A percentile compares a stretch with the other conserved stretches of the same genome.
phyloP scores from a whole-genome alignment of 2,329 filamentous ascomycete species.

The Diplodia intermedia region DNA sequence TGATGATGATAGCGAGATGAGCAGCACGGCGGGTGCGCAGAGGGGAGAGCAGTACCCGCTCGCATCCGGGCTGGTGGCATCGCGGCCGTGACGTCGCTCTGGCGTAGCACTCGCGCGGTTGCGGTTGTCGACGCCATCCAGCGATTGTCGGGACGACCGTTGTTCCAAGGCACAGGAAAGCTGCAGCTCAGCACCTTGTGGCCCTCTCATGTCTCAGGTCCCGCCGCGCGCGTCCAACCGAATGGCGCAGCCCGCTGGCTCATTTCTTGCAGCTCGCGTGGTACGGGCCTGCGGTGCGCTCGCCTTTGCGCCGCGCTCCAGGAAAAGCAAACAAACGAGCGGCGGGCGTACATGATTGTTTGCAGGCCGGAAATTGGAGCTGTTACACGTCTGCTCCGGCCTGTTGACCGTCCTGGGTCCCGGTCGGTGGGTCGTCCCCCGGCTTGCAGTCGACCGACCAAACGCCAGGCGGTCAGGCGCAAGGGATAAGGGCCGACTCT shows the following conservation, averaged over 20 bases:
- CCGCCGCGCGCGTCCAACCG: slow-evolving; percentile 28
- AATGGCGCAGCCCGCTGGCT: slow-evolving; percentile 5
- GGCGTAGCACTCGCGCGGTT: slow-evolving; percentile 20
- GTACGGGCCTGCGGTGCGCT: slow-evolving; percentile 26
- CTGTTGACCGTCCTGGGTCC: slow-evolving; percentile 27
- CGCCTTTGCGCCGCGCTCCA: slow-evolving; percentile 17
- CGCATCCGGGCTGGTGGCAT: slow-evolving; percentile 14
- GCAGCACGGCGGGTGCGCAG: not conserved
- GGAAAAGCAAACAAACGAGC: slow-evolving; percentile 26
- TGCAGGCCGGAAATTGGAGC: slow-evolving; percentile 31
- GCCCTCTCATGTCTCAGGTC: slow-evolving; percentile 27
- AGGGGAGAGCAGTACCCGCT: slow-evolving; percentile 2
- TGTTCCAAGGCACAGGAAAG: slow-evolving; percentile 33
- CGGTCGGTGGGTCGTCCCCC: slow-evolving; percentile 24
- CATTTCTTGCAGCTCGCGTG: slow-evolving; percentile 32
- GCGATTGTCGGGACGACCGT: slow-evolving; percentile 31
- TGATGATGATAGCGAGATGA: not conserved
- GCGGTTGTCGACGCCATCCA: slow-evolving; percentile 21
- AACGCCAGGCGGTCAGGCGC: slow-evolving; percentile 19
- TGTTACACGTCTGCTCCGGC: slow-evolving; percentile 14
- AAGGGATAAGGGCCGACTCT: slow-evolving; percentile 30
- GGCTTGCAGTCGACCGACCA: not conserved
- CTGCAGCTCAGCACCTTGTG: slow-evolving; percentile 28
- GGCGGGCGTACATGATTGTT: slow-evolving; percentile 27
- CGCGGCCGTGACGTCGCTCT: slow-evolving; percentile 25